Conservation (phyloP, 2,329 filamentous ascomycete species). For the Colletotrichum paranaense region DNA sequence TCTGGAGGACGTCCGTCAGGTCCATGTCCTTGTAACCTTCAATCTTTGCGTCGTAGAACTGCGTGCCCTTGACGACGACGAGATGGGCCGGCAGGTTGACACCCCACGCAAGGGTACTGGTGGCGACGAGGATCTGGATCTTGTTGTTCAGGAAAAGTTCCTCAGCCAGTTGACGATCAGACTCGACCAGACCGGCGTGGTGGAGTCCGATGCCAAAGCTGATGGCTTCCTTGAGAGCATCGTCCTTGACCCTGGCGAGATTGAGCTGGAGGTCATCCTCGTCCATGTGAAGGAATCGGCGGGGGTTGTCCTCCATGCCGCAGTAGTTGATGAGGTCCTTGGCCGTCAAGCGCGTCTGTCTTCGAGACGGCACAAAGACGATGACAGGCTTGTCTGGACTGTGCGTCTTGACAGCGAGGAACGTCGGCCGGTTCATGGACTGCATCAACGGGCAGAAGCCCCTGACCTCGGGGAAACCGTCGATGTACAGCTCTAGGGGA, state of each 20-base stretch:
- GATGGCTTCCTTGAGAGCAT: conserved; percentile 90
- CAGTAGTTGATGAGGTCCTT: conserved; percentile 98
- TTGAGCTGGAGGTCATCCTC: conserved; percentile 94
- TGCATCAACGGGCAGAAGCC: conserved; percentile 99
- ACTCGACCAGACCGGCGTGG: conserved; percentile 95
- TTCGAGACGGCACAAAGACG: conserved; percentile 94
- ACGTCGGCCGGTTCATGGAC: conserved; percentile 98
- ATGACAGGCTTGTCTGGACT: conserved; percentile 97
- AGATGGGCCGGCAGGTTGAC: conserved; percentile 97
- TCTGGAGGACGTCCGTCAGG: conserved; percentile 95
- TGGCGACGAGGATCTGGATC: conserved; percentile 96
- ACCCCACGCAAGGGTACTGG: conserved; percentile 96
- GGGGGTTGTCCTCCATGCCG: conserved; percentile 97
- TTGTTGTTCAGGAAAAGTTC: conserved; percentile 98
- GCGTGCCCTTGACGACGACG: conserved; percentile 97
- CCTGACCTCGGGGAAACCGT: conserved; percentile 93
- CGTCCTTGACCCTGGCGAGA: conserved; percentile 90
- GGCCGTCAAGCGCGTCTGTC: conserved; percentile 94
- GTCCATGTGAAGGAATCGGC: conserved; percentile 91
- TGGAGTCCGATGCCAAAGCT: conserved; percentile 97
- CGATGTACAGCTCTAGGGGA: conserved; percentile 94
- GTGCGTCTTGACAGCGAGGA: conserved; percentile 95
- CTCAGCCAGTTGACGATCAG: conserved; percentile 89
- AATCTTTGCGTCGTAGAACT: conserved; percentile 97
- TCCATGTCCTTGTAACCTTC: conserved; percentile 99